These are phyloP conservation scores for Cryptosporidium ubiquitum DNA, from an alignment of 169 alveolate species.

Conservation along the genomic window DNA sequence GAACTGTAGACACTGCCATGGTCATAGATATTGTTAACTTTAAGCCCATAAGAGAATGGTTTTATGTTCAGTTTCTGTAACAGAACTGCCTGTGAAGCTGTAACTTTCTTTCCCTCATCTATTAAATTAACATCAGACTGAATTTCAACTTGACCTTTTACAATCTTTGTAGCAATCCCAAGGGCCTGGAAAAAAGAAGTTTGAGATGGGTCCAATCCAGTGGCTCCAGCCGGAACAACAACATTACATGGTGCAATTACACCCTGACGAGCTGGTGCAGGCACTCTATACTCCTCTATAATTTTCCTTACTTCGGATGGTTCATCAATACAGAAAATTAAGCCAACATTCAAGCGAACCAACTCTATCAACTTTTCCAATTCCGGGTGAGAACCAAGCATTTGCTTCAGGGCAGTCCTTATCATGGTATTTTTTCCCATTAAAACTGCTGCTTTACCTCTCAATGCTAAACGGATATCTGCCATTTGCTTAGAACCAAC, in stretches of 20 bases:
- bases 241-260: slow-evolving; percentile 97
- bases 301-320: slow-evolving; percentile 91
- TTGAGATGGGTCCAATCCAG: slow-evolving; percentile 99
- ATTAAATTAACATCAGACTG: slow-evolving; percentile 94
- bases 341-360: slow-evolving; percentile 94
- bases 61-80: slow-evolving; percentile 95
- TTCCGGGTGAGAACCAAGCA: slow-evolving; percentile 84
- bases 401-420: slow-evolving; percentile 90
- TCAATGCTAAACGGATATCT: slow-evolving; percentile 90
- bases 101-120: slow-evolving; percentile 94
- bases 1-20: slow-evolving; percentile 95
- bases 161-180: slow-evolving; percentile 98
- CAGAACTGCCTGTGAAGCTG: slow-evolving; percentile 96
- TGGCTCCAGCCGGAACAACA: slow-evolving; percentile 98
- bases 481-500: slow-evolving; percentile 97
- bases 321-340: slow-evolving; percentile 95
- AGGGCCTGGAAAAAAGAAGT: slow-evolving; percentile 99
- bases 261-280: slow-evolving; percentile 99
- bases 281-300: slow-evolving; percentile 91
- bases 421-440: slow-evolving; percentile 98
- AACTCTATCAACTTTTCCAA: slow-evolving; percentile 88
- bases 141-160: slow-evolving; percentile 97
- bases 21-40: slow-evolving; percentile 92
- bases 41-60: slow-evolving; percentile 97
- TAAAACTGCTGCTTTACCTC: slow-evolving; percentile 92